Evolutionary conservation across 2,329 filamentous ascomycete genomes (phyloP).

Genomic region (Trichoderma sp.): DNA sequence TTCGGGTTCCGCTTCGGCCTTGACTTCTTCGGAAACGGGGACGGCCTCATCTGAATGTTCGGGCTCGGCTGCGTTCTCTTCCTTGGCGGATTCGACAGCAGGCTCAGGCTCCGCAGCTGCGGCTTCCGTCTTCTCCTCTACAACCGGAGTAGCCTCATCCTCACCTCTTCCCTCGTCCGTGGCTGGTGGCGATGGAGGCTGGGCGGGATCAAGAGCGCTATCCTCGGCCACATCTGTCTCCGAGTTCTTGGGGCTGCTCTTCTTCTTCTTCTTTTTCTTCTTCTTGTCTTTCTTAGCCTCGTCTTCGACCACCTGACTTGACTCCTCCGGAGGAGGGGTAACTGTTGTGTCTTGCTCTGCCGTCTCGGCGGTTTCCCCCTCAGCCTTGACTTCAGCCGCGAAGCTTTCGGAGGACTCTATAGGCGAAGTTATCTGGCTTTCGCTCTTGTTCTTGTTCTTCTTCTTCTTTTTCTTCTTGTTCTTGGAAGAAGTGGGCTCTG

Average conservation of each 20-base stretch:
- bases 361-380: constrained; percentile 9
- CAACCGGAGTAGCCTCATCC: constrained; percentile 2
- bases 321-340: constrained; percentile 15
- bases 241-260: constrained; percentile 14
- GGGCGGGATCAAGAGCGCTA: constrained; percentile 10
- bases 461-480: constrained; percentile 25
- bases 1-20: constrained; percentile 1
- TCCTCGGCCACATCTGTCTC: constrained; percentile 16
- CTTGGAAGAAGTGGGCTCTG: constrained; percentile 17
- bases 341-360: constrained; percentile 17
- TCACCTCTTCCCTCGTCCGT: constrained; percentile 14
- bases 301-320: constrained; percentile 8
- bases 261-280: constrained; percentile 22
- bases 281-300: constrained; percentile 20
- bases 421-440: constrained; percentile 16
- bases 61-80: constrained; percentile 5
- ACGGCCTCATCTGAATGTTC: not conserved
- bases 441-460: constrained; percentile 24
- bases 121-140: constrained; percentile 7
- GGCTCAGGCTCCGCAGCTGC: not conserved
- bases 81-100: constrained; percentile 1
- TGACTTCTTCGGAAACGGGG: constrained; percentile 13
- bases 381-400: constrained; percentile 1
- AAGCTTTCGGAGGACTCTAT: constrained; percentile 15
- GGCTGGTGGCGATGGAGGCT: constrained; percentile 18